A percentile compares a stretch with the other conserved stretches of the same genome.
These are phyloP conservation scores for Colletotrichum sp. DNA, from an alignment of 2,329 filamentous ascomycete species.

Conservation along the genomic window DNA sequence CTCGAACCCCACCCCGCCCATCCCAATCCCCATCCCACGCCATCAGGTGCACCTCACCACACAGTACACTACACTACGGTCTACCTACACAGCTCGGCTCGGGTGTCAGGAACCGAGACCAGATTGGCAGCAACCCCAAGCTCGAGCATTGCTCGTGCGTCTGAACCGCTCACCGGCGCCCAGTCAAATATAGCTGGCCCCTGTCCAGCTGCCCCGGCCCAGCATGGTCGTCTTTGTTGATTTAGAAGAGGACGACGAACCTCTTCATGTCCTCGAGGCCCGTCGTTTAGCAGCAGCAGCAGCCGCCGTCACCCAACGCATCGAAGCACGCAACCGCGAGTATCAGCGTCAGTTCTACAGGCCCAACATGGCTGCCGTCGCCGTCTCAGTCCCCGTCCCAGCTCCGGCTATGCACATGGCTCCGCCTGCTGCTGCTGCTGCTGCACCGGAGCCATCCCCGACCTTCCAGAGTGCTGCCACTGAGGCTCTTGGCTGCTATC, in stretches of 20 bases:
- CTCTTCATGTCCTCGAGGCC: slow-evolving; percentile 13
- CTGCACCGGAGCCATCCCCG: background rate
- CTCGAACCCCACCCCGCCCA: slow-evolving; percentile 10
- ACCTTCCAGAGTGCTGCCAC: slow-evolving; percentile 28
- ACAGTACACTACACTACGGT: background rate
- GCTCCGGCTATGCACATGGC: background rate
- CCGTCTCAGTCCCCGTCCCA: background rate
- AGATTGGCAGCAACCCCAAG: slow-evolving; percentile 10
- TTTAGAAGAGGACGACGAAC: slow-evolving; percentile 24
- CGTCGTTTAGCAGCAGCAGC: slow-evolving; percentile 8
- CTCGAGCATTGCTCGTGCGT: background rate
- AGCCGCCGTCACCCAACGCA: slow-evolving; percentile 8
- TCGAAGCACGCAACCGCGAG: slow-evolving; percentile 2
- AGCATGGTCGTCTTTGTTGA: slow-evolving; percentile 27
- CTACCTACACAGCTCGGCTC: slow-evolving; percentile 6
- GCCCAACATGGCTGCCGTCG: background rate
- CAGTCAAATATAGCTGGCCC: background rate
- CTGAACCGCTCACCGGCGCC: background rate
- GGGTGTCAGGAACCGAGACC: slow-evolving; percentile 8
- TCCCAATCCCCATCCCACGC: slow-evolving; percentile 1
- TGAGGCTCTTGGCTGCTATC: slow-evolving; percentile 40
- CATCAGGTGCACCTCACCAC: slow-evolving; percentile 2
- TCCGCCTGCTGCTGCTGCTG: background rate
- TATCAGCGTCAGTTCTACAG: background rate
- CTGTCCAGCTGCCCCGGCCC: background rate